Evolutionary conservation across 257 asterid genomes (phyloP).

Genomic region (Handroanthus guayacan): DNA sequence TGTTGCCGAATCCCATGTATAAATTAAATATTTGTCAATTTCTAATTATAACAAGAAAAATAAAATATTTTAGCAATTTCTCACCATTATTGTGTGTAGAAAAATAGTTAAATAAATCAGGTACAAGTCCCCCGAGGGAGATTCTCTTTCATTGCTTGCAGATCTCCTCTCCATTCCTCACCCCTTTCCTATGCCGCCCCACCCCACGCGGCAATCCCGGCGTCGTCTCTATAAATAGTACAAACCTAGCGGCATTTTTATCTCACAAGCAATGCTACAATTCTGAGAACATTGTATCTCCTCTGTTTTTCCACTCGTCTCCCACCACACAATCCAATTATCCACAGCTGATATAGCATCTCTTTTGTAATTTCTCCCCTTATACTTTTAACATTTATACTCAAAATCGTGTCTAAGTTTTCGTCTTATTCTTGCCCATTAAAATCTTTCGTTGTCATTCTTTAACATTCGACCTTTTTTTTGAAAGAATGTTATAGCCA

Average conservation of each 20-base stretch:
- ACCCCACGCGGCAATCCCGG: not conserved
- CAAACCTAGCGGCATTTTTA: slow-evolving; percentile 11
- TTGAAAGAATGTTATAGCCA: slow-evolving; percentile 28
- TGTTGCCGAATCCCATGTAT: not conserved
- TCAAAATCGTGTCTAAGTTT: not conserved
- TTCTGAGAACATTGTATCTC: not conserved
- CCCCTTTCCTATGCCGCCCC: not conserved
- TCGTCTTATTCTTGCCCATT: not conserved
- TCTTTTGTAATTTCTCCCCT: not conserved
- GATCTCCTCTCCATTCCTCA: slow-evolving; percentile 3
- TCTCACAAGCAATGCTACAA: slow-evolving; percentile 7
- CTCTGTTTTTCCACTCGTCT: slow-evolving; percentile 17
- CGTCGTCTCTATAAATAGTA: slow-evolving; percentile 27
- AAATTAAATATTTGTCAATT: not conserved
- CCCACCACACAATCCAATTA: slow-evolving; percentile 34
- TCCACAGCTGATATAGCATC: not conserved
- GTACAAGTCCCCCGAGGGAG: not conserved
- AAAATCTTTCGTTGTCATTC: not conserved
- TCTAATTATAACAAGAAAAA: no score
- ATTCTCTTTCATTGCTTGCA: not conserved
- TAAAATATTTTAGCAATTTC: not conserved
- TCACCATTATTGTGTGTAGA: not conserved
- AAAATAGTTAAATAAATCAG: not conserved
- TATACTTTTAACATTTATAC: not conserved
- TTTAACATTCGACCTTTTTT: not conserved